These are phyloP conservation scores for Rhododendron henanense DNA, from an alignment of 148 eudicot species.

Conservation along the genomic window DNA sequence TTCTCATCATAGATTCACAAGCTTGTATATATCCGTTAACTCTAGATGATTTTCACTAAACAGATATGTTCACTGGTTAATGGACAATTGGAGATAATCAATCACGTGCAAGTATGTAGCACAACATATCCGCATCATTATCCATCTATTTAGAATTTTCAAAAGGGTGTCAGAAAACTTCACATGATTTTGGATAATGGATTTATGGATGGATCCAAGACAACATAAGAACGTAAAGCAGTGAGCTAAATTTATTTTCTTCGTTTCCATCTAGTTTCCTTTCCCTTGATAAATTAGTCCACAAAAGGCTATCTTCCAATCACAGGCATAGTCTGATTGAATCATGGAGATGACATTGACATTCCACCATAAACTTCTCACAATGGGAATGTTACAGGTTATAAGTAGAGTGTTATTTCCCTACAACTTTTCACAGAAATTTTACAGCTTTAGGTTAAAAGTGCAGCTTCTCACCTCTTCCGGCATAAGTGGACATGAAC, in stretches of 20 bases:
- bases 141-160: background rate
- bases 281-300: background rate
- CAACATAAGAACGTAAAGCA: background rate
- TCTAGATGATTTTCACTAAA: background rate
- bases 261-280: background rate
- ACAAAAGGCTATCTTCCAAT: background rate
- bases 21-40: background rate
- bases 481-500: constrained; percentile 88
- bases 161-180: background rate
- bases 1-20: background rate
- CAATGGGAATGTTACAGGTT: background rate
- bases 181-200: background rate
- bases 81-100: background rate
- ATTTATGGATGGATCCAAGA: background rate
- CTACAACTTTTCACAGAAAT: background rate
- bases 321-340: background rate
- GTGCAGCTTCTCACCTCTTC: constrained; percentile 60
- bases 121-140: background rate
- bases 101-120: background rate
- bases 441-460: background rate
- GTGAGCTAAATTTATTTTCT: background rate
- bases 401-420: background rate
- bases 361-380: background rate
- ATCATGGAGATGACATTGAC: background rate
- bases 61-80: background rate